These are phyloP conservation scores for Backusella sp. DNA, from an alignment of 192 early-diverging fungal species.

Conservation along the genomic window DNA sequence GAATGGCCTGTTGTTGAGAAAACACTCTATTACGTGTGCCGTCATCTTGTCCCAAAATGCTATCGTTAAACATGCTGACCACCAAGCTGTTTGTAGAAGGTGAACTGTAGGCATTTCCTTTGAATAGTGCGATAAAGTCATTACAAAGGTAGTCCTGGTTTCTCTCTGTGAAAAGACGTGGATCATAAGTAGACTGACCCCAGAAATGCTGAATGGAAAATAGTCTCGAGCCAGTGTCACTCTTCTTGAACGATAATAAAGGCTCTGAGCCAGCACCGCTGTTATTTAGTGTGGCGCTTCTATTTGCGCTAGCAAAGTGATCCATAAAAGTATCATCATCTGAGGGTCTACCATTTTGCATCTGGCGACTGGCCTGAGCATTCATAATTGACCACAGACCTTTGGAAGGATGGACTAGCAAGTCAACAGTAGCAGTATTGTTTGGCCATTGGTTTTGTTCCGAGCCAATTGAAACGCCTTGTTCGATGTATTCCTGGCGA, in stretches of 20 bases:
- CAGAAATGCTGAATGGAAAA: slow-evolving; percentile 87
- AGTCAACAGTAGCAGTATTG: slow-evolving; percentile 62
- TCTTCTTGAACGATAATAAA: slow-evolving; percentile 38
- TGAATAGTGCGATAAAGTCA: slow-evolving; percentile 86
- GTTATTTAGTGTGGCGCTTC: slow-evolving; percentile 27
- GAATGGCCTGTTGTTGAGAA: slow-evolving; percentile 20
- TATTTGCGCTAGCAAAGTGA: slow-evolving; percentile 44
- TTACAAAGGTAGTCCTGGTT: slow-evolving; percentile 79
- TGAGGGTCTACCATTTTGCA: slow-evolving; percentile 40
- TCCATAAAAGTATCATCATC: slow-evolving; percentile 54
- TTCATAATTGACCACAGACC: slow-evolving; percentile 70
- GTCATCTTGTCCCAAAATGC: slow-evolving; percentile 10
- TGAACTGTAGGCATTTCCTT: slow-evolving; percentile 62
- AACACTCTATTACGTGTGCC: slow-evolving; percentile 1
- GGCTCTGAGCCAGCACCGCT: slow-evolving; percentile 24
- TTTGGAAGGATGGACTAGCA: slow-evolving; percentile 63
- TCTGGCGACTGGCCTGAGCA: slow-evolving; percentile 37
- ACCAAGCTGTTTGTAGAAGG: slow-evolving; percentile 73
- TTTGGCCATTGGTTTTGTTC: slow-evolving; percentile 46
- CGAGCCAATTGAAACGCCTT: slow-evolving; percentile 54
- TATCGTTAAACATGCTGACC: slow-evolving; percentile 58
- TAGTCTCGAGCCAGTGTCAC: slow-evolving; percentile 39
- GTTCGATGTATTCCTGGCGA: slow-evolving; percentile 56
- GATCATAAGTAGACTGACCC: slow-evolving; percentile 64
- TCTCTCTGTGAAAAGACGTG: slow-evolving; percentile 63